phyloP scores from a whole-genome alignment of 257 asterid species.

The Nicotiana knightiana region DNA sequence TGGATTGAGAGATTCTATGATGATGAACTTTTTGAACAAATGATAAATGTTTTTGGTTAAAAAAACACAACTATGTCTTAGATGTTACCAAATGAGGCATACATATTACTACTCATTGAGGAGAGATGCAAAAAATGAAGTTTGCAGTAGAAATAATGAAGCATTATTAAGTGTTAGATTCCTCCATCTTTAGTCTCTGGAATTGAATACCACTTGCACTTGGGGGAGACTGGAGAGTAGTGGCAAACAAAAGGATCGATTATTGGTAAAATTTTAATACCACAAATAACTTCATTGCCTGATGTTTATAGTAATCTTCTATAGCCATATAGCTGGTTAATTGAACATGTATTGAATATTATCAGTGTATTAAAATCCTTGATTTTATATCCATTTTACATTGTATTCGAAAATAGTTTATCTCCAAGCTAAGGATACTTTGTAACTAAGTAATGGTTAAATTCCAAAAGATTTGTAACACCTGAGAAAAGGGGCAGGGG shows the following conservation, averaged over 20 bases:
- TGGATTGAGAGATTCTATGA: not conserved
- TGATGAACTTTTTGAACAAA: not conserved
- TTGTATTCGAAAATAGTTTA: not conserved
- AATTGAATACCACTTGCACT: not conserved
- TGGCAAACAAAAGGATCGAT: no score
- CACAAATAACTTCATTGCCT: not conserved
- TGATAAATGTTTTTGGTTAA: not conserved
- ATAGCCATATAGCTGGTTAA: no score
- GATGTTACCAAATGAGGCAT: not conserved
- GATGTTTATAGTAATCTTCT: no score
- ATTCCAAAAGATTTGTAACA: not conserved
- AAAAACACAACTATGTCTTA: not conserved
- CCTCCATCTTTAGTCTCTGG: not conserved
- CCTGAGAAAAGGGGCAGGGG: not conserved
- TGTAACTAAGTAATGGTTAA: not conserved
- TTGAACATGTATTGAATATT: not conserved
- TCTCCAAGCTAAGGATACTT: not conserved
- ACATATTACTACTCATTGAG: not conserved
- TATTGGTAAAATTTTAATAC: no score
- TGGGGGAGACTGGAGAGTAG: not conserved
- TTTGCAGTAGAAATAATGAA: not conserved
- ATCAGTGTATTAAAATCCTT: not conserved
- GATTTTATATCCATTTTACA: not conserved
- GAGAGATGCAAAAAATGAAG: not conserved
- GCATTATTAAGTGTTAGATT: not conserved